These are phyloP conservation scores for Gardenia jasminoides DNA, from an alignment of 257 asterid genomes.

Conservation along the genomic window DNA sequence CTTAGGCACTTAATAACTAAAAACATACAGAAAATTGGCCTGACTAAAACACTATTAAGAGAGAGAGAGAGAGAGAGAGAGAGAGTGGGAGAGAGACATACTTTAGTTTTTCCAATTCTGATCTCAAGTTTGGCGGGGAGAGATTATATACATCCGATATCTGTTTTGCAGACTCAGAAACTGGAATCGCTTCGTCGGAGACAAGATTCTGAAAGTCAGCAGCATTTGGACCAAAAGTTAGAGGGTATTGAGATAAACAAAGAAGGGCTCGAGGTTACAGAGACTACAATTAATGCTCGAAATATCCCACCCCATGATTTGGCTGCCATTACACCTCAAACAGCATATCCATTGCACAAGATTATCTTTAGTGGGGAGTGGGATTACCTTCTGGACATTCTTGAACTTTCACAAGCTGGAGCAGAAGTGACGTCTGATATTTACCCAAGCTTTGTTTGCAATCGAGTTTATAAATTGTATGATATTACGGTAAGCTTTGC, in stretches of 20 bases:
- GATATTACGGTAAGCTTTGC: slow-evolving; percentile 44
- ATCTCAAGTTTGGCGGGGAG: background rate
- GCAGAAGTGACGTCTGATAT: slow-evolving; percentile 28
- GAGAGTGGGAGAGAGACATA: background rate
- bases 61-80: background rate
- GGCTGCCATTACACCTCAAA: slow-evolving; percentile 54
- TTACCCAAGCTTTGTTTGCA: slow-evolving; percentile 84
- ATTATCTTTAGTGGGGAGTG: slow-evolving; percentile 87
- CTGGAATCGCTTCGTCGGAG: slow-evolving; percentile 35
- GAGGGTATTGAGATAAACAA: slow-evolving; percentile 37
- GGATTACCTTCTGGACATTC: slow-evolving; percentile 66
- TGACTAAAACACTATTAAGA: background rate
- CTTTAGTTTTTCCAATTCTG: background rate
- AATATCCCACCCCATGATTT: slow-evolving; percentile 70
- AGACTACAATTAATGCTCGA: slow-evolving; percentile 30
- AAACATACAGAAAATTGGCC: background rate
- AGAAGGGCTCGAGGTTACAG: slow-evolving; percentile 48
- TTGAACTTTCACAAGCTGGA: slow-evolving; percentile 40
- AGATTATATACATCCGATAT: background rate
- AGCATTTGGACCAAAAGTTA: slow-evolving; percentile 42
- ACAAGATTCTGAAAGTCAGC: slow-evolving; percentile 41
- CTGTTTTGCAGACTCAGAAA: slow-evolving; percentile 48
- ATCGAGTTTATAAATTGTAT: slow-evolving; percentile 46
- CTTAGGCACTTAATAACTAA: background rate
- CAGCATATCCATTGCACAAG: slow-evolving; percentile 75